Evolutionary conservation across 495 filamentous ascomycete genomes (phyloP).

Genomic region (Aspergillus cavernicola): DNA sequence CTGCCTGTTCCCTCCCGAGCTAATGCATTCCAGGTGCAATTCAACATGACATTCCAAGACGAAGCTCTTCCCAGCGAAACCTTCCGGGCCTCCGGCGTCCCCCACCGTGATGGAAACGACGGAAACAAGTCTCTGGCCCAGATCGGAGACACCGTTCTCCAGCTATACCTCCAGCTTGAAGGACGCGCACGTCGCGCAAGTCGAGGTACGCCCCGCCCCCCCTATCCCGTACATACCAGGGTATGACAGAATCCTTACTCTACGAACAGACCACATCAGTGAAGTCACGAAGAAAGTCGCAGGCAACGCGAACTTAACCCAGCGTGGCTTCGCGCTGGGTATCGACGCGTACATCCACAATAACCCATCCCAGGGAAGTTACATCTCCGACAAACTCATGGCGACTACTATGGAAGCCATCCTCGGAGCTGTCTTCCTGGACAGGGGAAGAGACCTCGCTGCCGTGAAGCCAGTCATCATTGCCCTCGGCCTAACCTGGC

Average conservation of each 20-base stretch:
- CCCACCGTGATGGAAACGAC: background rate
- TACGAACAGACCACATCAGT: background rate
- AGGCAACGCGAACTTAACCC: constrained; percentile 5
- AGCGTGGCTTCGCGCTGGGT: background rate
- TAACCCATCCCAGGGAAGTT: constrained; percentile 9
- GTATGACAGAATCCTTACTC: no score
- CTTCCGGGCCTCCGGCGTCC: background rate
- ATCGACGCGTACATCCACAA: constrained; percentile 6
- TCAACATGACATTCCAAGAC: background rate
- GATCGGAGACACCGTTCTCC: background rate
- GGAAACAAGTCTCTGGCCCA: constrained; percentile 2
- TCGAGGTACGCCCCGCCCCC: background rate
- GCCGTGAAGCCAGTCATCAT: background rate
- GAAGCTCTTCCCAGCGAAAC: background rate
- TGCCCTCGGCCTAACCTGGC: background rate
- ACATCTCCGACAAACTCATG: constrained; percentile 8
- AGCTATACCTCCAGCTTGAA: background rate
- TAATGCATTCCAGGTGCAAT: background rate
- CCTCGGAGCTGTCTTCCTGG: constrained; percentile 14
- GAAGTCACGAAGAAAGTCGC: background rate
- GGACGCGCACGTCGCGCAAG: background rate
- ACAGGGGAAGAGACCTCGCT: background rate
- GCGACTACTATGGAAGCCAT: constrained; percentile 15
- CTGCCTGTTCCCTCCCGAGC: background rate
- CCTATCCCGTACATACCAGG: background rate